These are phyloP conservation scores for Termitomyces sp. DNA, from an alignment of 768 basidiomycete species.

Conservation along the genomic window DNA sequence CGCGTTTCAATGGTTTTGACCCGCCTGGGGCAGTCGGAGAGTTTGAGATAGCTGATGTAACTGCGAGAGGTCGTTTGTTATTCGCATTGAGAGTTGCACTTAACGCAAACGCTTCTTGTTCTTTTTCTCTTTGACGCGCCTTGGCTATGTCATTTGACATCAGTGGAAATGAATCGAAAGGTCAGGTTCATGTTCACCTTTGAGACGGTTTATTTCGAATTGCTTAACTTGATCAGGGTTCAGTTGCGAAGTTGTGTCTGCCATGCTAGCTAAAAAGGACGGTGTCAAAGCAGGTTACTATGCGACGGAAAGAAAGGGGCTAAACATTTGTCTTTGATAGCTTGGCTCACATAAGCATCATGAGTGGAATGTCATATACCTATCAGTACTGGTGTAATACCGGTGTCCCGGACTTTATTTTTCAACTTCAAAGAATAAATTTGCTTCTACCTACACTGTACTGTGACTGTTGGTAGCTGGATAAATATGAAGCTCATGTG, in stretches of 20 bases:
- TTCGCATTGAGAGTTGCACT: constrained; percentile 47
- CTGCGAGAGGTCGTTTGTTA: constrained; percentile 67
- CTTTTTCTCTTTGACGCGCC: constrained; percentile 63
- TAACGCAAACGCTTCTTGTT: constrained; percentile 46
- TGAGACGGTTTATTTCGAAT: constrained; percentile 75
- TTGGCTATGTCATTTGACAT: constrained; percentile 46
- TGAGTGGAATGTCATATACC: too few relatives aligned
- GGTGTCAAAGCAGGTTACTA: background rate
- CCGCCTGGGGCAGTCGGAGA: constrained; percentile 55
- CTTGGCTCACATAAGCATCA: background rate
- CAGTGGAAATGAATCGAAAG: background rate
- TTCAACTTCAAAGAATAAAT: too few relatives aligned
- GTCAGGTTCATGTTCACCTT: constrained; percentile 37
- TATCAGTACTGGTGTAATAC: too few relatives aligned
- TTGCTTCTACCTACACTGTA: too few relatives aligned
- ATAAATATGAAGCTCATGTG: background rate
- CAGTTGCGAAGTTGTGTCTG: constrained; percentile 24
- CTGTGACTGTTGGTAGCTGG: too few relatives aligned
- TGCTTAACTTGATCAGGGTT: constrained; percentile 68
- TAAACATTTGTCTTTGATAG: too few relatives aligned
- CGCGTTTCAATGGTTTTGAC: constrained; percentile 55
- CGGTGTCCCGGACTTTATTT: too few relatives aligned
- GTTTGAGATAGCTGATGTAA: constrained; percentile 49
- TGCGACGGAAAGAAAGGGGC: background rate
- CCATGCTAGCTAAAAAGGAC: constrained; percentile 17